phyloP scores from a whole-genome alignment of 75 land plant genomes.

The Pseudotsuga menziesii region DNA sequence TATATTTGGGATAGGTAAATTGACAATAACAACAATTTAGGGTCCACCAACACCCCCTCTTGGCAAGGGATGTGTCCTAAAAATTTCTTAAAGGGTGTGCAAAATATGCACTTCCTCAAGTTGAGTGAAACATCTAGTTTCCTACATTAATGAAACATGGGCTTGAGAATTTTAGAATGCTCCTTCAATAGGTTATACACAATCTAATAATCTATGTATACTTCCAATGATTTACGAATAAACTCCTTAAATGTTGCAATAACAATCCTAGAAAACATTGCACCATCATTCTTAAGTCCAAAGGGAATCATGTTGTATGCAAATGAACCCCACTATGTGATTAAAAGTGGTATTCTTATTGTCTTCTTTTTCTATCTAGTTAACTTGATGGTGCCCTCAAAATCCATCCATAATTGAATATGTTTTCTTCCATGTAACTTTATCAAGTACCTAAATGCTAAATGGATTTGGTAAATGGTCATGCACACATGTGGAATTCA shows the following conservation, averaged over 20 bases:
- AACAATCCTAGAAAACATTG: background rate
- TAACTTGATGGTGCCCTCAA: background rate
- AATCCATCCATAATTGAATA: background rate
- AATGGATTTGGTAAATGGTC: background rate
- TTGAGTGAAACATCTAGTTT: too few species aligned
- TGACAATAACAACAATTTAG: background rate
- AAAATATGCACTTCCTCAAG: background rate
- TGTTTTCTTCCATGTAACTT: too few species aligned
- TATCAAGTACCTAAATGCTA: background rate
- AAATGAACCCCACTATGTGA: background rate
- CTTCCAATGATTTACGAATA: background rate
- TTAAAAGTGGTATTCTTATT: too few species aligned
- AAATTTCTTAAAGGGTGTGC: background rate
- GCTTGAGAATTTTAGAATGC: background rate
- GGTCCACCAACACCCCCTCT: background rate
- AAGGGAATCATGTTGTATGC: background rate
- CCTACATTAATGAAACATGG: background rate
- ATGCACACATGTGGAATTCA: background rate
- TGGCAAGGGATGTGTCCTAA: background rate
- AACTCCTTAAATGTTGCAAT: background rate
- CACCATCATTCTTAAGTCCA: background rate
- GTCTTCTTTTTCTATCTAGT: background rate
- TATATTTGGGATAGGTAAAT: background rate
- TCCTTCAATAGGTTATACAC: background rate
- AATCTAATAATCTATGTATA: background rate